Base-by-base conservation (phyloP, 306 rosid genomes). In the Cercis canadensis region DNA sequence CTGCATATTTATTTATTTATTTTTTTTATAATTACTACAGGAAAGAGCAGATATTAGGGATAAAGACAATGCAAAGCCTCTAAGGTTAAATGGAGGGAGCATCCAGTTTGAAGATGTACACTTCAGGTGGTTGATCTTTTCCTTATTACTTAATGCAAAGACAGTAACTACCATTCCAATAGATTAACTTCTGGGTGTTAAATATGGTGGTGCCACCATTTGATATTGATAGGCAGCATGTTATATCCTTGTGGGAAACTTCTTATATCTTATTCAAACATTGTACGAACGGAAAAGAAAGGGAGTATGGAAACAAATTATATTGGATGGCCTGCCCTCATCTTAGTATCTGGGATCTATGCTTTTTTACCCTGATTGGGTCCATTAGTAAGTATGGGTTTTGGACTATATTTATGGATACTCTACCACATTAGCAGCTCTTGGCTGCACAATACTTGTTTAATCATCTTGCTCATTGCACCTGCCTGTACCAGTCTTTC, bases 11-110 rank as follows among this genome's bases (percentile, higher is more conserved):
- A 1, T 3, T 24, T 24, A 1, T 37, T 14, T 11, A n/a, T 61
- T 65, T 75, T 70, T 47, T 40, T 45, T 15, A 46, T 46, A 14
- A 51, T 67, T 68, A 39, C 75, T 44, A 19, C 88, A 94, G 97
- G 99, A 86, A 84, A 89, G 74, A 82, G 86, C 91, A 70, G 96
- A 91, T 34, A 75, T 94, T 68, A 76, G 73, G 53, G 92, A 94
- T 67, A 89, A 76, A 79, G 87, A 83, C 53, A 73, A 80, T 66
- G 85, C 95, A 41, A 78, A 83, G 79, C 92, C 91, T 77, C 81
- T 94, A 65, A 86, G 59, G 50, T 83, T 86, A 80, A 70, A 66
- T 29, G 95, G 90, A 57, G 99, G 99, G 24, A 83, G 81, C 77
- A 76, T 94, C 78, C 82, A 89, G 67, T 87, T 84, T 70, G 90